Conservation (phyloP, 2,329 filamentous ascomycete species). For the Nannizziopsis barbatae region DNA sequence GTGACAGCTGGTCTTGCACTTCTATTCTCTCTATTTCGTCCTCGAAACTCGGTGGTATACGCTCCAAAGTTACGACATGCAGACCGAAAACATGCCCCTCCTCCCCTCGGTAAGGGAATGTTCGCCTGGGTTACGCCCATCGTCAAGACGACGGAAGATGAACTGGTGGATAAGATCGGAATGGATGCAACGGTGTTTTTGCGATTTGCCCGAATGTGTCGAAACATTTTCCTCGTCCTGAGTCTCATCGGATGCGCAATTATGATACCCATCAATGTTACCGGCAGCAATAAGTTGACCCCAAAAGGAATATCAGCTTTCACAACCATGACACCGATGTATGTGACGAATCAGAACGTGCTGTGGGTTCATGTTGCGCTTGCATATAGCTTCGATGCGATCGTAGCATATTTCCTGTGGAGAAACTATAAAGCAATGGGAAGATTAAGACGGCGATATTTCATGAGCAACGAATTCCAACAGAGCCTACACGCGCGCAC, state of each 20-base stretch:
- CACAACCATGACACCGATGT: conserved; percentile 41
- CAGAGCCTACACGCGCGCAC: conserved; percentile 66
- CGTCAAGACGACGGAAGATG: conserved; percentile 62
- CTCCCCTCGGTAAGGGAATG: conserved; percentile 71
- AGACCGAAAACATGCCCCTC: conserved; percentile 79
- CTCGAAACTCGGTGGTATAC: conserved; percentile 85
- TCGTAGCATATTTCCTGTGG: conserved; percentile 75
- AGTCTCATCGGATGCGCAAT: conserved; percentile 62
- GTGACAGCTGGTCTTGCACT: conserved; percentile 63
- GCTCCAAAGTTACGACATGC: conserved; percentile 88
- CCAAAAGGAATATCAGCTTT: conserved; percentile 25
- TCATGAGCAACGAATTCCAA: conserved; percentile 79
- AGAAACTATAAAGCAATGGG: conserved; percentile 71
- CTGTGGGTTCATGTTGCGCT: conserved; percentile 51
- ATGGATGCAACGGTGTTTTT: conserved; percentile 87
- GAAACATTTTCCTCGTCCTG: conserved; percentile 72
- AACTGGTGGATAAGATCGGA: conserved; percentile 70
- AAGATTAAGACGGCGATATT: conserved; percentile 62
- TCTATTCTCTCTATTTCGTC: conserved; percentile 77
- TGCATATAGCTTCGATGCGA: conserved; percentile 57
- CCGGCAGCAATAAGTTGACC: conserved; percentile 34
- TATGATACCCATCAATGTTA: conserved; percentile 69
- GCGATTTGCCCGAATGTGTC: conserved; percentile 78
- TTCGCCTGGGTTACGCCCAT: conserved; percentile 80
- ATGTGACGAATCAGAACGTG: conserved; percentile 35